phyloP scores from a whole-genome alignment of 495 filamentous ascomycete species.

The Staphylotrichum longicolle region DNA sequence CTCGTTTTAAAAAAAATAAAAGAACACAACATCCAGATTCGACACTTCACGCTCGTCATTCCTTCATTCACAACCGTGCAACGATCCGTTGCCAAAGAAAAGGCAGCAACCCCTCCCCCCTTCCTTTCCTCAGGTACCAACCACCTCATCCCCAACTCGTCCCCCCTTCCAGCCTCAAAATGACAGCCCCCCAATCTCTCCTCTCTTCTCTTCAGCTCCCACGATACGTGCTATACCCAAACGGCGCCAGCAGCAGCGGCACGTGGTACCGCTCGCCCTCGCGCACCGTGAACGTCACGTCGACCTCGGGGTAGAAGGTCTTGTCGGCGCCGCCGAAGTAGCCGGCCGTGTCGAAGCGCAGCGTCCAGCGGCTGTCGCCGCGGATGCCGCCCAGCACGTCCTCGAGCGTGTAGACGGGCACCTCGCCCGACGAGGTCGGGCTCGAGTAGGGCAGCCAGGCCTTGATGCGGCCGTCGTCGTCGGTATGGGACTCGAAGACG shows the following conservation, averaged over 20 bases:
- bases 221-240: slow-evolving; percentile 90
- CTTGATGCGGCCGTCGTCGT: slow-evolving; percentile 82
- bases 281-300: slow-evolving; percentile 76
- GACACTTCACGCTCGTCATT: too few relatives aligned
- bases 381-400: slow-evolving; percentile 44
- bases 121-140: not conserved
- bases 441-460: slow-evolving; percentile 63
- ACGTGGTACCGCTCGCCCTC: slow-evolving; percentile 85
- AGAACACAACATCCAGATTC: too few relatives aligned
- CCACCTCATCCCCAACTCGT: not conserved
- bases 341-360: slow-evolving; percentile 71
- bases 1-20: too few relatives aligned
- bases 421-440: slow-evolving; percentile 46
- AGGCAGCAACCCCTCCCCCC: not conserved
- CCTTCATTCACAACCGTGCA: too few relatives aligned
- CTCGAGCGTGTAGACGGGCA: slow-evolving; percentile 51
- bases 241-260: slow-evolving; percentile 83
- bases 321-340: slow-evolving; percentile 73
- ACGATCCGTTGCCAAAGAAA: too few relatives aligned
- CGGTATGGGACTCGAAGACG: slow-evolving; percentile 63
- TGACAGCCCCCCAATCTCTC: not conserved
- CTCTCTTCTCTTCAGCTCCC: slow-evolving; percentile 50
- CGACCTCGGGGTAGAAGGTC: slow-evolving; percentile 91
- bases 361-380: slow-evolving; percentile 54
- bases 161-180: not conserved